Evolutionary conservation across 2,329 filamentous ascomycete species (phyloP).

Genomic region (Penicillium janthinellum): DNA sequence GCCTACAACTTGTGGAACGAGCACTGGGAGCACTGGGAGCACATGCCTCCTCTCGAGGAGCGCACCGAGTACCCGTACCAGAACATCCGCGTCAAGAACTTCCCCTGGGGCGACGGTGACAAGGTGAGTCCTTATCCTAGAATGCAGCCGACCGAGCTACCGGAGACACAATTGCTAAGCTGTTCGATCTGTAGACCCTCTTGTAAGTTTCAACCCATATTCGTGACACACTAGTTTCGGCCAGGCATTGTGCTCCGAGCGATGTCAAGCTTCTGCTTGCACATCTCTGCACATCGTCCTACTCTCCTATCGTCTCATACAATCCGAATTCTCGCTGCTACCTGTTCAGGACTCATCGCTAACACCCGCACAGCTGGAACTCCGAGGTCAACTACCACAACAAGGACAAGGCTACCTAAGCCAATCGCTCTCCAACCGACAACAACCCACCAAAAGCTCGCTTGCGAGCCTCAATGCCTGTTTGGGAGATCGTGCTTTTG

Average conservation of each 20-base stretch:
- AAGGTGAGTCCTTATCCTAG: slow-evolving; percentile 63
- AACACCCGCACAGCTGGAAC: slow-evolving; percentile 73
- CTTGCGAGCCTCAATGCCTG: slow-evolving; percentile 9
- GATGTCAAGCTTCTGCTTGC: background rate
- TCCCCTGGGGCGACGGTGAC: slow-evolving; percentile 90
- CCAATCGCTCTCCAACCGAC: background rate
- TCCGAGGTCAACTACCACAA: slow-evolving; percentile 95
- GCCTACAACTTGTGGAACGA: slow-evolving; percentile 90
- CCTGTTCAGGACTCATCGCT: slow-evolving; percentile 7
- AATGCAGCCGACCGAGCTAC: background rate
- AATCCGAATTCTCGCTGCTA: background rate
- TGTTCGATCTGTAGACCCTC: slow-evolving; percentile 55
- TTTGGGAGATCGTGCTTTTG: slow-evolving; percentile 9
- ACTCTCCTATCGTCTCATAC: background rate
- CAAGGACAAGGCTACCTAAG: slow-evolving; percentile 68
- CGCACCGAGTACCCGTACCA: slow-evolving; percentile 92
- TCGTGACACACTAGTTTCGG: background rate
- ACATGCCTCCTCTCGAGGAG: slow-evolving; percentile 86
- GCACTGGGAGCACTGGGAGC: slow-evolving; percentile 94
- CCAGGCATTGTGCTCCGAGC: background rate
- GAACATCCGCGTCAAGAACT: slow-evolving; percentile 98
- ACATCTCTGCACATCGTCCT: background rate
- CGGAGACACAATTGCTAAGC: slow-evolving; percentile 11
- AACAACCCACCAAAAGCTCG: slow-evolving; percentile 6
- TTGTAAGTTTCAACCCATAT: slow-evolving; percentile 57